These are phyloP conservation scores for Mycena rebaudengoi DNA, from an alignment of 768 basidiomycete genomes.

Conservation along the genomic window DNA sequence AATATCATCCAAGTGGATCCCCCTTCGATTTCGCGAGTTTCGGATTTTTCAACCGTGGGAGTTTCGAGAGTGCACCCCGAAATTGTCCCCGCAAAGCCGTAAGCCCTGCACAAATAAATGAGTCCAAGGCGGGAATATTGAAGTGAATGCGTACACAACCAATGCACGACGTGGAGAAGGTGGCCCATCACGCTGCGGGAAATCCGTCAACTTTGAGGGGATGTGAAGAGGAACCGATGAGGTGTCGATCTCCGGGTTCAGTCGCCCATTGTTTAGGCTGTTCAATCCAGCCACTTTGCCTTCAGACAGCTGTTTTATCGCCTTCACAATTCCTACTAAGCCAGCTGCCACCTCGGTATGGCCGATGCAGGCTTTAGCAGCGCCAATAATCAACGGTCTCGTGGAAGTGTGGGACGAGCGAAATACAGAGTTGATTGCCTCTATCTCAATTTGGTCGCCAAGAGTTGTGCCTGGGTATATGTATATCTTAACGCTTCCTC, in stretches of 20 bases:
- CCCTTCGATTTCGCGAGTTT: background rate
- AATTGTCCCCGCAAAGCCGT: conserved; percentile 48
- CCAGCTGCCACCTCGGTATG: conserved; percentile 45
- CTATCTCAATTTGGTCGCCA: conserved; percentile 46
- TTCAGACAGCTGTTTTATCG: conserved; percentile 36
- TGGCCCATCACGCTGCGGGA: conserved; percentile 24
- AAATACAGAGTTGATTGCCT: conserved; percentile 47
- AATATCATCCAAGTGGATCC: conserved; percentile 36
- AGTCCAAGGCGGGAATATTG: background rate
- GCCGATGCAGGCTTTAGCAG: conserved; percentile 44
- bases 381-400: conserved; percentile 42
- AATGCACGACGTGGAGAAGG: conserved; percentile 34
- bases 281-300: conserved; percentile 41
- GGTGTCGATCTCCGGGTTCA: conserved; percentile 45
- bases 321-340: conserved; percentile 41
- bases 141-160: conserved; percentile 38
- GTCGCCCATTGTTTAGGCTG: conserved; percentile 37
- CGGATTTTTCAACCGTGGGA: conserved; percentile 12
- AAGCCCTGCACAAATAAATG: too few species aligned
- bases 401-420: conserved; percentile 37
- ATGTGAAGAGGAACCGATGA: conserved; percentile 41
- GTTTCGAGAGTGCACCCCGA: conserved; percentile 43
- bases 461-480: conserved; percentile 45
- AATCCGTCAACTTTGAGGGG: conserved; percentile 28
- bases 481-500: too few species aligned